Percentiles rank a stretch among this genome's conserved stretches.
These are phyloP conservation scores for Massariosphaeria phaeospora DNA, from an alignment of 495 filamentous ascomycete species.

Conservation along the genomic window DNA sequence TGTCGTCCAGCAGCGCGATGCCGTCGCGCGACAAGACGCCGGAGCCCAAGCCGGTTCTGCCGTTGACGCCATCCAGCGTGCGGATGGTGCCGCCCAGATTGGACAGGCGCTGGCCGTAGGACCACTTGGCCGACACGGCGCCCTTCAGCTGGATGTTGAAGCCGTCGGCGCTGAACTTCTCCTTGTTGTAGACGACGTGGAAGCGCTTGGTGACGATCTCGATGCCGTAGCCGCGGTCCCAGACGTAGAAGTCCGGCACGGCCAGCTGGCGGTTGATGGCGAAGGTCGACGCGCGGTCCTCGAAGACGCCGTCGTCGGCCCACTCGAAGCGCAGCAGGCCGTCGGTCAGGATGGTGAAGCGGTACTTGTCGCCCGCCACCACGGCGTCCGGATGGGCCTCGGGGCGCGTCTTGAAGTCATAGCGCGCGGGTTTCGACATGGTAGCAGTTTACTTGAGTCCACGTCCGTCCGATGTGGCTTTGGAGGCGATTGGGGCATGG, in stretches of 20 bases:
- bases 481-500: conserved; percentile 1
- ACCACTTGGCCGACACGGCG: conserved; percentile 43
- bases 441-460: not conserved
- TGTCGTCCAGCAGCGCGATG: conserved; percentile 51
- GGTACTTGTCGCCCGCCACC: conserved; percentile 47
- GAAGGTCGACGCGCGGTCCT: conserved; percentile 55
- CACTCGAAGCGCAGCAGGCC: conserved; percentile 54
- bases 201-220: conserved; percentile 50
- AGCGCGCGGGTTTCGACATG: conserved; percentile 36
- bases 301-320: conserved; percentile 52
- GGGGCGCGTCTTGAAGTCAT: conserved; percentile 46
- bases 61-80: conserved; percentile 52
- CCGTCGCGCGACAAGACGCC: conserved; percentile 49
- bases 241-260: conserved; percentile 46
- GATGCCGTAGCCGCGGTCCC: conserved; percentile 40
- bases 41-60: conserved; percentile 45
- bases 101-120: conserved; percentile 45
- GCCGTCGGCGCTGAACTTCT: conserved; percentile 45
- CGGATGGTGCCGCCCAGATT: conserved; percentile 43
- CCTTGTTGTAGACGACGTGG: conserved; percentile 51
- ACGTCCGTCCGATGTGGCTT: not conserved
- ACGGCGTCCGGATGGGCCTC: conserved; percentile 46
- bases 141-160: conserved; percentile 43
- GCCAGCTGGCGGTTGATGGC: conserved; percentile 50
- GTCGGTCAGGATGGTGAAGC: conserved; percentile 53